Percentiles rank a stretch among this genome's conserved stretches.
These are phyloP conservation scores for Aspergillus sp. DNA, from an alignment of 2,329 filamentous ascomycete genomes.

Conservation along the genomic window DNA sequence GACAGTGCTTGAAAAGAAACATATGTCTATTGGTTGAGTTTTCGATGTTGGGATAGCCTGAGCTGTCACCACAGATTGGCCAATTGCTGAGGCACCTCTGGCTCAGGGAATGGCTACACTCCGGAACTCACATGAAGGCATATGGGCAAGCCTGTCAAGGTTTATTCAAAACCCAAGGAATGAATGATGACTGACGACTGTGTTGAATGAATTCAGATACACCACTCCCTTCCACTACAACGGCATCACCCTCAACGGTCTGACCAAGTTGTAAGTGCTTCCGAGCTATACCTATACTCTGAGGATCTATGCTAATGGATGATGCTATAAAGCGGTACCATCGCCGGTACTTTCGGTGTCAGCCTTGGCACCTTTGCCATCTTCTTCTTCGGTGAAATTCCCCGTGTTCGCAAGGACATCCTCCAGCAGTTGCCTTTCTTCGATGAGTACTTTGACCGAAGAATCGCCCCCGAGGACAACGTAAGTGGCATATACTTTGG, in stretches of 20 bases:
- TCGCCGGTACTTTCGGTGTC: conserved; percentile 53
- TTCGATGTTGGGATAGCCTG: no score
- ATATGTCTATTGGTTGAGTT: not conserved
- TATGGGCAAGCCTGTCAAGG: not conserved
- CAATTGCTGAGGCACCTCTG: not conserved
- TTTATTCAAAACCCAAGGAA: not conserved
- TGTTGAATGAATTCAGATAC: conserved; percentile 38
- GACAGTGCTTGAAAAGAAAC: no score
- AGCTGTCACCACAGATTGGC: no score
- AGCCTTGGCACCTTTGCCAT: conserved; percentile 55
- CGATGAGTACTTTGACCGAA: conserved; percentile 52
- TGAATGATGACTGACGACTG: conserved; percentile 12
- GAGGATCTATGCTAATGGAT: not conserved
- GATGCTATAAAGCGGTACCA: conserved; percentile 22
- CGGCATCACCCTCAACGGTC: conserved; percentile 42
- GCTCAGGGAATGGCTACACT: not conserved
- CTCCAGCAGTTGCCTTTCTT: conserved; percentile 57
- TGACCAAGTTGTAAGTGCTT: conserved; percentile 44
- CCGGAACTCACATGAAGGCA: no score
- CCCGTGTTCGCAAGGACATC: conserved; percentile 58
- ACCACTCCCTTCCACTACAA: conserved; percentile 44
- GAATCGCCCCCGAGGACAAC: conserved; percentile 61
- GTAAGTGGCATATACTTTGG: conserved; percentile 24
- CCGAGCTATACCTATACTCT: not conserved
- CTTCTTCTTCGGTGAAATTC: conserved; percentile 62